Evolutionary conservation across 2,329 filamentous ascomycete genomes (phyloP), one percentile per base, ranked within the genome.

Genomic region (Emericellopsis cladophorae): DNA sequence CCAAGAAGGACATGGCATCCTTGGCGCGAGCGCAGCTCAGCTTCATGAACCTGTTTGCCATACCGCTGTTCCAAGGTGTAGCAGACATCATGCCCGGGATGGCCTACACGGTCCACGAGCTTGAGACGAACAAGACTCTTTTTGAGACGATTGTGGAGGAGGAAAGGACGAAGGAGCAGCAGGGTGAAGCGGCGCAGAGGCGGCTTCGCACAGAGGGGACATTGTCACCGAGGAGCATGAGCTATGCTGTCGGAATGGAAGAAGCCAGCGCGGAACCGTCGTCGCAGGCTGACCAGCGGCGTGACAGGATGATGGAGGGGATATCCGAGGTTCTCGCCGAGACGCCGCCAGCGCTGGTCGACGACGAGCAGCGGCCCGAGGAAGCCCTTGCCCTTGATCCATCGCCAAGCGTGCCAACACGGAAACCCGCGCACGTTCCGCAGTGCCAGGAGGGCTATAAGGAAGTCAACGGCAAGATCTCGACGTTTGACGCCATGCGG

Each of bases 21-120:
- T 71, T 95, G 40, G 84, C 79, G 47, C 87, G 85, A 49, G 84
- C 88, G 7, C 92, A 98, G 61, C 83, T 95, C 41, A 83, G 86
- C 21, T 98, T 98, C 62, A 95, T 96, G 85, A 92, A 87, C 48
- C 76, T 95, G 51, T 96, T 96, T 58, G 92, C 90, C 14, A 78
- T 89, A 38, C 92, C 92, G 1, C 72, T 98, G 0, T 98, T 98
- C 55, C 79, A 88, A 54, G 85, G 84, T 7, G 81, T 96, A 7
- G 79, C 85, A 24, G 84, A 93, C 50, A 75, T 96, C 31, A 73
- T 96, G 53, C 89, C 92, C 2, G 76, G 75, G 18, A 85, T 96
- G 78, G 68, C 71, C 39, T 95, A 93, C 59, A 85, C 82, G 11
- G 81, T 93, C 11, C 76, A 84, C 22, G 87, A 95, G 59, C 79